Evolutionary conservation across 345 rosid genomes (phyloP), one percentile per base, ranked within the genome.

Genomic region (Corchorus capsularis): DNA sequence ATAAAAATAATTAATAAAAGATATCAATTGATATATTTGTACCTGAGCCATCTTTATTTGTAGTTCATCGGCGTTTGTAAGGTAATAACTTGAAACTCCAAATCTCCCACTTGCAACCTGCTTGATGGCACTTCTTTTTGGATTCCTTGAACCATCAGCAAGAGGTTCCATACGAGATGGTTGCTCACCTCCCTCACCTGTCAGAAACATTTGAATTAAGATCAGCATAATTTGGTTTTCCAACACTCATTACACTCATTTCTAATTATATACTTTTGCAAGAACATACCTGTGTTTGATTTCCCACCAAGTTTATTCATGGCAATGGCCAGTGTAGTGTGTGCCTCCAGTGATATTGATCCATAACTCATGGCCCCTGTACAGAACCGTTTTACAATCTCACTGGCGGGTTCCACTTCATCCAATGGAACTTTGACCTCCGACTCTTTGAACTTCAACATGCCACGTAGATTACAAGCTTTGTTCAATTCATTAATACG

Each of bases 31-130:
- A 46, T 9, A 15, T 65, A 75, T 32, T 63, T 15, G 74, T 91
- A 96, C 99, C 99, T 96, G 99, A 75, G 99, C 99, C 98, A 96
- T 96, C 83, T 96, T 96, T 69, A 96, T 96, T 80, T 96, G 99
- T 65, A 96, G 82, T 84, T 96, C 99, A 80, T 91, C 98, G 60
- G 99, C 98, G 85, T 96, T 94, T 32, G 98, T 92, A n/a, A 96
- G 96, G 83, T 96, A 96, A 81, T 92, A 96, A 81, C 97, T 96
- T 4, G 99, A 94, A 76, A 96, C 99, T n/a, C 99, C 99, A 83
- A 96, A 96, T 87, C 98, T 89, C 75, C 99, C 99, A 85, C 99
- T 96, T 9, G 99, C 99, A 77, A 96, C 94, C 79, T 96, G 99
- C 89, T 96, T 96, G 81, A 96, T 96, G 19, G 99, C 90, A 80